Evolutionary conservation across 2,329 filamentous ascomycete genomes (phyloP).

Genomic region (Aspergillus arachidicola): DNA sequence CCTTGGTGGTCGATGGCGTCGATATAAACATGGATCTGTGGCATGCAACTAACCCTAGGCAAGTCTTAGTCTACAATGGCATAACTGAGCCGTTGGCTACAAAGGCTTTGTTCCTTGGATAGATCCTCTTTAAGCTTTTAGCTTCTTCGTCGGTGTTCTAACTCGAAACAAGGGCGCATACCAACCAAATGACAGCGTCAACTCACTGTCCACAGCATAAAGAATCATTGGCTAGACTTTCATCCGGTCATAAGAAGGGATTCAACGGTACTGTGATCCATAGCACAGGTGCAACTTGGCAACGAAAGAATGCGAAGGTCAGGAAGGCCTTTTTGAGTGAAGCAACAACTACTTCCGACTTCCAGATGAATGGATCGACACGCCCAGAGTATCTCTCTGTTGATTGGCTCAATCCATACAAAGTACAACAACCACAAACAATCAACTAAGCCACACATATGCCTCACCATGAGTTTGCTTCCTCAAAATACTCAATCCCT

Average conservation of each 20-base stretch:
- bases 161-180: background rate
- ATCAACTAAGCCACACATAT: background rate
- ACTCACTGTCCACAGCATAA: background rate
- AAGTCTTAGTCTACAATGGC: background rate
- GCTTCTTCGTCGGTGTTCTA: background rate
- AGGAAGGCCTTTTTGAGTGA: background rate
- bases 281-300: background rate
- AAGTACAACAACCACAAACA: background rate
- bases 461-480: slow-evolving; percentile 3
- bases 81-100: background rate
- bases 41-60: background rate
- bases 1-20: background rate
- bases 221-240: background rate
- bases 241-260: background rate
- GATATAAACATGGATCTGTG: background rate
- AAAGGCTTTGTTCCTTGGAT: background rate
- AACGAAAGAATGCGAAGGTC: background rate
- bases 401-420: too few relatives aligned
- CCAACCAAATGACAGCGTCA: background rate
- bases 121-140: background rate
- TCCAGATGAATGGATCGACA: too few relatives aligned
- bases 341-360: background rate
- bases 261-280: background rate
- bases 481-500: slow-evolving; percentile 48
- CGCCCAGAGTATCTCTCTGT: too few relatives aligned